A percentile compares a stretch with the other conserved stretches of the same genome.
These are phyloP conservation scores for Diaporthe aspalathi DNA, from an alignment of 2,329 filamentous ascomycete species.

Conservation along the genomic window DNA sequence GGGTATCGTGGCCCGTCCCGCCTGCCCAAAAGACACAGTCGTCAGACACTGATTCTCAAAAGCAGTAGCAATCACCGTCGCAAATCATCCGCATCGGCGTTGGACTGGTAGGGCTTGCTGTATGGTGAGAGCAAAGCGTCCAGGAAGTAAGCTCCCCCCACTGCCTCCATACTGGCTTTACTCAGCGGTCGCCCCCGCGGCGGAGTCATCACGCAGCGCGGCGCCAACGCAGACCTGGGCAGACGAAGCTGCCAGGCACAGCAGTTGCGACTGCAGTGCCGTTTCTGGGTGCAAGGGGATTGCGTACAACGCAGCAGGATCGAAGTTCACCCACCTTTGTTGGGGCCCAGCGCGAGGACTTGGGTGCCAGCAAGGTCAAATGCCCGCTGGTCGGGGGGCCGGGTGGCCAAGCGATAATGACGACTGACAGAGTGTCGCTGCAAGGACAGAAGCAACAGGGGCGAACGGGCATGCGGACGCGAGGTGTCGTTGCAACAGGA, in stretches of 20 bases:
- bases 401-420: slow-evolving; percentile 28
- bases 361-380: slow-evolving; percentile 17
- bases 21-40: slow-evolving; percentile 23
- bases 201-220: slow-evolving; percentile 30
- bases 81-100: neutral
- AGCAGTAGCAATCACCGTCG: neutral
- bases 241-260: neutral
- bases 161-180: slow-evolving; percentile 28
- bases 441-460: slow-evolving; percentile 16
- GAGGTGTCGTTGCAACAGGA: slow-evolving; percentile 18
- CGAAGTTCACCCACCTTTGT: slow-evolving; percentile 28
- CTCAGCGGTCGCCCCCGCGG: slow-evolving; percentile 27
- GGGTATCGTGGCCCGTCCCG: slow-evolving; percentile 28
- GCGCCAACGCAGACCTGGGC: neutral
- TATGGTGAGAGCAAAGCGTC: neutral
- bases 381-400: slow-evolving; percentile 25
- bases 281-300: neutral
- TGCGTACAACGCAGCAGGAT: slow-evolving; percentile 11
- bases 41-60: slow-evolving; percentile 29
- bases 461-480: slow-evolving; percentile 18
- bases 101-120: slow-evolving; percentile 10
- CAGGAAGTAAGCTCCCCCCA: slow-evolving; percentile 27
- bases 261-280: neutral
- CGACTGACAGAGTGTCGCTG: slow-evolving; percentile 25
- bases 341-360: slow-evolving; percentile 10